Evolutionary conservation across 1,284 basidiomycete species (phyloP), one percentile per base, ranked within the genome.

Genomic region (Irpex sp.): DNA sequence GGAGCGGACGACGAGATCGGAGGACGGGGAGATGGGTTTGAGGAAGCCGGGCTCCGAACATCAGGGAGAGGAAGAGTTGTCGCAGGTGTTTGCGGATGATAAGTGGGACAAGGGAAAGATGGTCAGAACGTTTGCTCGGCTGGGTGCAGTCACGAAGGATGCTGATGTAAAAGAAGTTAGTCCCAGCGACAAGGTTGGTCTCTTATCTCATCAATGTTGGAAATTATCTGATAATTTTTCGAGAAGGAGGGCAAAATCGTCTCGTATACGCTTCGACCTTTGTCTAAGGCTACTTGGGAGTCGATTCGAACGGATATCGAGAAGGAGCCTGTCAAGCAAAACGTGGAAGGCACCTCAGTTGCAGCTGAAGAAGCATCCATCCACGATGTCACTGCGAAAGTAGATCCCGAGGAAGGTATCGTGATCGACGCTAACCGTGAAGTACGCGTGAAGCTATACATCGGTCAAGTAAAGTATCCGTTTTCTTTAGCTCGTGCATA

Each of bases 51-150:
- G 77, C 0, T 74, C 77, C 1, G 82, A 77, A 31, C 67, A 69
- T 64, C 69, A 77, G 65, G 74, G 71, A 5, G 77, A 70, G 7
- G 78, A 78, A 60, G 75, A 70, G 59, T 68, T 83, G 60, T 69
- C 66, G 47, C 76, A 79, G 62, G 68, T 83, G 53, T 91, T 87
- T 68, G 71, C 68, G 64, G 80, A 77, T 56, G 86, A 81, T 11
- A 78, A 69, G 65, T 92, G 89, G 87, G 92, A 94, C 71, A 79
- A 77, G 56, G 74, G 72, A 58, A 93, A 93, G 79, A 93, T 93
- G 92, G 86, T 93, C 53, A 76, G 81, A 61, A 84, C 83, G 62
- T 93, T 93, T 74, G 88, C 88, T 3, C 79, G 83, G 65, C 75
- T 93, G 73, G 84, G 83, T 1, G 68, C 74, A 2, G 67, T 73